phyloP scores from a whole-genome alignment of 352 stramenopile species.

The Pythium rishiriense region DNA sequence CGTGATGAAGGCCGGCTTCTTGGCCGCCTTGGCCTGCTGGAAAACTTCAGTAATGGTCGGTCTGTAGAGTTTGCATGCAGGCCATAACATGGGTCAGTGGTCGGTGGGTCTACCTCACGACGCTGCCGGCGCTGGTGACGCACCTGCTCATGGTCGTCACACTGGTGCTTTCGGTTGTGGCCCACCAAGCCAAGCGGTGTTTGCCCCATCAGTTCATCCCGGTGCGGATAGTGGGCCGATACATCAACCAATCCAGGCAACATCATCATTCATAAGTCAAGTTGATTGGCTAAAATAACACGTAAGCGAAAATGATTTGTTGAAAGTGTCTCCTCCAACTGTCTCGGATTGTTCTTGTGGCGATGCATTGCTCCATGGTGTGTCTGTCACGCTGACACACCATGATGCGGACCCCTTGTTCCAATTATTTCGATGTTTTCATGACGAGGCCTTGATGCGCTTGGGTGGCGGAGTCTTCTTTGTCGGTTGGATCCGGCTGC shows the following conservation, averaged over 20 bases:
- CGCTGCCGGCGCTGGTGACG: background rate
- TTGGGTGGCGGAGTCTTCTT: slow-evolving; percentile 66
- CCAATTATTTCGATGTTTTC: slow-evolving; percentile 6
- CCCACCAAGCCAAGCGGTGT: slow-evolving; percentile 9
- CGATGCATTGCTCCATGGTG: no score
- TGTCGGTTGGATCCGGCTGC: slow-evolving; percentile 75
- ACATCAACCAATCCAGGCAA: slow-evolving; percentile 25
- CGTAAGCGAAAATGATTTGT: slow-evolving; percentile 16
- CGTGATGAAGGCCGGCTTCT: slow-evolving; percentile 93
- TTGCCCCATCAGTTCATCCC: slow-evolving; percentile 19
- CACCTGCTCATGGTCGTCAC: slow-evolving; percentile 37
- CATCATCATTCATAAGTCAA: slow-evolving; percentile 23
- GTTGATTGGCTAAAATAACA: slow-evolving; percentile 26
- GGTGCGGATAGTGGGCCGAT: slow-evolving; percentile 6
- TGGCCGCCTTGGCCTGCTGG: slow-evolving; percentile 62
- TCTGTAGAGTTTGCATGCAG: slow-evolving; percentile 36
- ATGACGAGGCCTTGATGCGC: slow-evolving; percentile 24
- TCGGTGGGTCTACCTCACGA: no score
- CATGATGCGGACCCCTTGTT: no score
- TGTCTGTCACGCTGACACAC: no score
- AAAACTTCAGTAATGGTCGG: slow-evolving; percentile 68
- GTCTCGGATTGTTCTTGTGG: slow-evolving; percentile 31
- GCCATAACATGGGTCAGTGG: no score
- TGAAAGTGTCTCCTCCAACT: slow-evolving; percentile 10
- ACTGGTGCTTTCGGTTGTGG: slow-evolving; percentile 12